A percentile compares a stretch with the other conserved stretches of the same genome.
Conservation (phyloP, 768 basidiomycete species). For the Boletales sp. region DNA sequence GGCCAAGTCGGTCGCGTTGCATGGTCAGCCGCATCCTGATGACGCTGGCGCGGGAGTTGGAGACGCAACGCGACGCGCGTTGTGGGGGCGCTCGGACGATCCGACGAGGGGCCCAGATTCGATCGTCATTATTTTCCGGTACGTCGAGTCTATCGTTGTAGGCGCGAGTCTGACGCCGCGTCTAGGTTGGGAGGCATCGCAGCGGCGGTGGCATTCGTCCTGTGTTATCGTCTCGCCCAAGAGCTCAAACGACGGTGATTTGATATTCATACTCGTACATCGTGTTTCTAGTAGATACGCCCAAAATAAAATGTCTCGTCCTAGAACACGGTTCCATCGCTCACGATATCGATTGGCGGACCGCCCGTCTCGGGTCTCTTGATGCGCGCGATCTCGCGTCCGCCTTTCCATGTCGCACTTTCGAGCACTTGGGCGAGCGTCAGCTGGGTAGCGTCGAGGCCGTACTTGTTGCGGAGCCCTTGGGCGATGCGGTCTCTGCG, state of each 20-base stretch:
- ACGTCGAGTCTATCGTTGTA: background rate
- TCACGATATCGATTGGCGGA: constrained; percentile 82
- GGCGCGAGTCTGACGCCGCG: background rate
- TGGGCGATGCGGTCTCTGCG: constrained; percentile 75
- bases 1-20: constrained; percentile 38
- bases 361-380: constrained; percentile 72
- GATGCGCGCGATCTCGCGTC: constrained; percentile 83
- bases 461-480: constrained; percentile 59
- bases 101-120: constrained; percentile 47
- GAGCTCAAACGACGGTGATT: constrained; percentile 39
- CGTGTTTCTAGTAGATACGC: no score
- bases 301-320: no score
- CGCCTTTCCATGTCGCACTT: constrained; percentile 96
- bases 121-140: constrained; percentile 82
- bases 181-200: constrained; percentile 55
- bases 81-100: constrained; percentile 11
- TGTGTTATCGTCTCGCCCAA: constrained; percentile 52
- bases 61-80: constrained; percentile 3
- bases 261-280: background rate
- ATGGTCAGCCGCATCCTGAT: background rate
- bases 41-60: background rate
- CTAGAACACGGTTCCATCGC: constrained; percentile 81
- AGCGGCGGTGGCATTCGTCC: constrained; percentile 50
- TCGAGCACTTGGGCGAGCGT: constrained; percentile 87
- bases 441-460: constrained; percentile 49